Base-by-base conservation (phyloP, 305 asterid genomes). In the Salvia sclarea region DNA sequence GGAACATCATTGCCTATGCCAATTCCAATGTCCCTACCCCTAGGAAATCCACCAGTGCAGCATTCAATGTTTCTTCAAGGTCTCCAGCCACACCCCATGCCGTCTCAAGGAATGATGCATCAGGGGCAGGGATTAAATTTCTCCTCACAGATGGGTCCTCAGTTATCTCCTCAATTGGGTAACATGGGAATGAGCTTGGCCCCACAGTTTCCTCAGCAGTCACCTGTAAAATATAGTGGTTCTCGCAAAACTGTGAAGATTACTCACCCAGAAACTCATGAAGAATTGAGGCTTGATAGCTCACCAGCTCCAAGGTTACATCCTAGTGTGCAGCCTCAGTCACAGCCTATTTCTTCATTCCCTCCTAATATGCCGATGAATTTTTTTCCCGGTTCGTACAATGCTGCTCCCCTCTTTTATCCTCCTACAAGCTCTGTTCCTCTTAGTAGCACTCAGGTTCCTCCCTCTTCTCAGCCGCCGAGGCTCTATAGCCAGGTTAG, bases 231-330 rank as follows among this genome's bases (percentile, higher is more conserved):
- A 45, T 80, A 55, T 77, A 57, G 75, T 13, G 68, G 78, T 66
- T 61, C 81, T 35, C 93, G 95, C 59, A 91, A 84, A 81, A 61
- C 87, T 58, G 91, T 88, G 69, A 91, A 91, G 82, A 88, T 91
- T 66, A 91, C 96, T 64, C 91, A 91, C 71, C 97, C 97, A 25
- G 92, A 86, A 0, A 91, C 97, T 76, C 91, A 82, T 62, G 97
- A 91, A 71, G 96, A 88, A 76, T 73, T 91, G 81, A 88, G 85
- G 80, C 89, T 91, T 59, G 95, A 88, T 43, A 84, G 77, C 25
- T 79, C 95, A 52, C 78, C 83, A 21, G 87, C 78, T 73, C 77
- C 75, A 60, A 85, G 85, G 85, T 73, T 88, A 76, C 85, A 81
- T 75, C 85, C 91, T 72, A 75, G 73, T 76, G 80, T 81, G 86